These are phyloP conservation scores for Dendrothele bispora DNA, from an alignment of 768 basidiomycete genomes.

Conservation along the genomic window DNA sequence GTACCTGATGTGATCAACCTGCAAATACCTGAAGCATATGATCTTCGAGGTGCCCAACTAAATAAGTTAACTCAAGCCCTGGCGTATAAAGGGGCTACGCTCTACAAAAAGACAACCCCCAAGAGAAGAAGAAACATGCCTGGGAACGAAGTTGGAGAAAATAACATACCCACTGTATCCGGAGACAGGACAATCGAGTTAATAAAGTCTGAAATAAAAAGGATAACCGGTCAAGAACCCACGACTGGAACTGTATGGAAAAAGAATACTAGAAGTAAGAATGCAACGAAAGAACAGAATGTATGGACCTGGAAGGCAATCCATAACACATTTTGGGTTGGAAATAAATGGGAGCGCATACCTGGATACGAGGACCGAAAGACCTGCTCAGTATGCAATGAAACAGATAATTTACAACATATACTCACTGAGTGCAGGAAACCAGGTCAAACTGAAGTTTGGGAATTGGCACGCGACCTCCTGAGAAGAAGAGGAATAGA, in stretches of 20 bases:
- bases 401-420: constrained; percentile 10
- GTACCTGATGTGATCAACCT: neutral
- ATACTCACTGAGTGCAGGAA: constrained; percentile 8
- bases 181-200: constrained; percentile 4
- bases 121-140: too few species aligned
- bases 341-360: constrained; percentile 11
- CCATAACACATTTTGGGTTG: constrained; percentile 6
- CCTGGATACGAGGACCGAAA: constrained; percentile 8
- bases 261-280: neutral
- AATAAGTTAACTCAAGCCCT: constrained; percentile 15
- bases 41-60: constrained; percentile 16
- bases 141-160: too few species aligned
- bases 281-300: neutral
- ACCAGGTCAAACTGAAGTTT: constrained; percentile 7
- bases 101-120: neutral
- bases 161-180: neutral
- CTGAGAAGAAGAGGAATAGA: constrained; percentile 4
- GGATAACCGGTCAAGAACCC: neutral
- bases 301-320: constrained; percentile 9
- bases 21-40: neutral
- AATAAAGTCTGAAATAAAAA: constrained; percentile 5
- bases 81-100: constrained; percentile 12
- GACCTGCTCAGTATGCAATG: constrained; percentile 6
- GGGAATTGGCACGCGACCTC: constrained; percentile 4
- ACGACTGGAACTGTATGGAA: constrained; percentile 12